Base-by-base conservation (phyloP, 306 rosid species). In the Fragaria vesca region DNA sequence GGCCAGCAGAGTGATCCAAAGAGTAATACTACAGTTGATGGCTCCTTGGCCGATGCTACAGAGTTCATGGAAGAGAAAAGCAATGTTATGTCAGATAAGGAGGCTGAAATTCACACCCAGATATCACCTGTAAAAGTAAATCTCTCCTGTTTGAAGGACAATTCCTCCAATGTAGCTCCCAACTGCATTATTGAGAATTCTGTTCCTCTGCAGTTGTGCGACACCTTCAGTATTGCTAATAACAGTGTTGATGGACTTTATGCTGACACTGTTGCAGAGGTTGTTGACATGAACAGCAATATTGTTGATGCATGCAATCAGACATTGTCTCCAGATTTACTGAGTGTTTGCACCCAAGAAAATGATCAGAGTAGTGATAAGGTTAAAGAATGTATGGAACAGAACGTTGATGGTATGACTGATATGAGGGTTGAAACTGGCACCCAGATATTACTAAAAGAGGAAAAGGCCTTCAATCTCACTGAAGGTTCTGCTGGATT, bases 141-240 rank as follows among this genome's bases (percentile, higher is more conserved):
- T 69, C 45, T 80, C n/a, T 77, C 77, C 76, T 78, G 76, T 51
- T 77, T 78, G 71, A 80, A 90, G 78, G 88, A 90, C 21, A 60
- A 72, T 81, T 48, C 79, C 67, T 34, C 80, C 17, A 78, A 74
- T 55, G 68, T 77, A 65, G 26, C 79, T 65, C 51, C 80, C 67
- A 75, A 69, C 81, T 75, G 82, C 76, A 62, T 76, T 74, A 50
- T 63, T 76, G 82, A 82, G 54, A 80, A 77, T 60, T 74, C 86
- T 12, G 71, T 79, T 74, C 79, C 81, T 77, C 89, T 71, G 13
- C 88, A 75, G 66, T 84, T 78, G 46, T 85, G 84, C 73, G 89
- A 84, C 61, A 76, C 87, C 71, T 83, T 67, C 32, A 79, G 76
- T 76, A 73, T 74, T 77, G 58, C 42, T 40, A 20, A 32, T 32